phyloP scores from a whole-genome alignment of 2,329 filamentous ascomycete genomes.

The Myrmaecium sp. region DNA sequence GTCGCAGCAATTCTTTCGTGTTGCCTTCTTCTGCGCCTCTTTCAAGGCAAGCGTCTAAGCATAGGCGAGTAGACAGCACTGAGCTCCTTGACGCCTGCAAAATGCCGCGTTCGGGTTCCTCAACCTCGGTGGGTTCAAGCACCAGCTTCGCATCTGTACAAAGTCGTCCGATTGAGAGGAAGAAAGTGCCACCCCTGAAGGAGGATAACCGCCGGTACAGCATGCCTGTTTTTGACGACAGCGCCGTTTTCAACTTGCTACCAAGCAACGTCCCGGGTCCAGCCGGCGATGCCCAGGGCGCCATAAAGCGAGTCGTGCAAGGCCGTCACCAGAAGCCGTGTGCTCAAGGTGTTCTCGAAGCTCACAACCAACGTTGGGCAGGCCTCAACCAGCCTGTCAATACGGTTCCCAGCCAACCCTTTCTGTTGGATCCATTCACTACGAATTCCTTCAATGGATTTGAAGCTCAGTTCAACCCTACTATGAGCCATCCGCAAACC shows the following conservation, averaged over 20 bases:
- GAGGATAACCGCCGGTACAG: too few species aligned
- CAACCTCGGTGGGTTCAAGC: too few species aligned
- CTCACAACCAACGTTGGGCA: constrained; percentile 29
- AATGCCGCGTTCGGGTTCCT: too few species aligned
- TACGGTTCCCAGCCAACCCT: constrained; percentile 8
- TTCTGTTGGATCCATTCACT: constrained; percentile 18
- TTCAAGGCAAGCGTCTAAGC: background rate
- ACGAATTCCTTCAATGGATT: constrained; percentile 24
- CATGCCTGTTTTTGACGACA: too few species aligned
- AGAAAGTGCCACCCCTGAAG: too few species aligned
- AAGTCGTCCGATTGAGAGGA: too few species aligned
- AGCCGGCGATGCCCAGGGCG: constrained; percentile 22
- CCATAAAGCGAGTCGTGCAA: constrained; percentile 23
- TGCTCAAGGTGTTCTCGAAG: constrained; percentile 21
- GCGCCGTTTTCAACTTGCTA: too few species aligned
- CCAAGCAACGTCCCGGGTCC: too few species aligned
- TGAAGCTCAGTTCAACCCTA: constrained; percentile 29
- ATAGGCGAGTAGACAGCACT: too few species aligned
- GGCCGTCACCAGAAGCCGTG: constrained; percentile 18
- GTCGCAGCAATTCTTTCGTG: background rate
- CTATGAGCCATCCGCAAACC: too few species aligned
- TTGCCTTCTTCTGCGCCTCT: background rate
- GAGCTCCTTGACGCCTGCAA: too few species aligned
- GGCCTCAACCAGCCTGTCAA: constrained; percentile 6
- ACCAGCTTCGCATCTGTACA: too few species aligned